Evolutionary conservation across 2,329 filamentous ascomycete species (phyloP).

Genomic region (Xylaria sp.): DNA sequence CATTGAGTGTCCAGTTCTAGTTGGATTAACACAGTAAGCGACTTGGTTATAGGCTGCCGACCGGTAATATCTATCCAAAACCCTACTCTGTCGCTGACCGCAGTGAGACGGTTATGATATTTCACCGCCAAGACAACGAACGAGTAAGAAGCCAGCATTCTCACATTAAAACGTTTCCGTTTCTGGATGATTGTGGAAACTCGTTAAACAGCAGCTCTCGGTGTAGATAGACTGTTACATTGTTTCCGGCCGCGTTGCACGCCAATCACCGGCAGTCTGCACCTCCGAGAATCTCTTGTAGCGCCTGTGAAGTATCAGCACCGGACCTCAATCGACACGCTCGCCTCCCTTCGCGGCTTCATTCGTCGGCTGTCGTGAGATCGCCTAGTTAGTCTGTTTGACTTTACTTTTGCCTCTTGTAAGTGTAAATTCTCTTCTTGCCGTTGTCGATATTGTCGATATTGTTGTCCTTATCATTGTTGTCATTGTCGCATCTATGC

Average conservation of each 20-base stretch:
- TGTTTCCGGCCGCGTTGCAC: slow-evolving; percentile 31
- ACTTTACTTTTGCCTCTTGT: slow-evolving; percentile 36
- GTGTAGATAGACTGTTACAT: slow-evolving; percentile 34
- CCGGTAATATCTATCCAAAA: slow-evolving; percentile 12
- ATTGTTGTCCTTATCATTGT: neutral
- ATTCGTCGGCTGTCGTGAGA: slow-evolving; percentile 36
- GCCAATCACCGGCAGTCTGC: slow-evolving; percentile 35
- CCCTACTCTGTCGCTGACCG: slow-evolving; percentile 4
- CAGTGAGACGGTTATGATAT: slow-evolving; percentile 9
- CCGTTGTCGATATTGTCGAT: neutral
- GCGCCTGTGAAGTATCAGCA: slow-evolving; percentile 28
- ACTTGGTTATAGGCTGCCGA: slow-evolving; percentile 5
- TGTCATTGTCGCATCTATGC: slow-evolving; percentile 13
- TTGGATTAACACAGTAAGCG: slow-evolving; percentile 3
- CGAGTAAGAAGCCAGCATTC: slow-evolving; percentile 30
- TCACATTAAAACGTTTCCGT: slow-evolving; percentile 10
- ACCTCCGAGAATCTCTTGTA: slow-evolving; percentile 30
- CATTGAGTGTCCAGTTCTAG: slow-evolving; percentile 3
- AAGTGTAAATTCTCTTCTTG: slow-evolving; percentile 39
- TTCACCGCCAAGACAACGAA: slow-evolving; percentile 30
- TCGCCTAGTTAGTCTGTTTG: slow-evolving; percentile 18
- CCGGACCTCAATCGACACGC: slow-evolving; percentile 36
- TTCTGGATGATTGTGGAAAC: slow-evolving; percentile 22
- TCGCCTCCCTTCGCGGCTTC: neutral
- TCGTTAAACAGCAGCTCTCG: slow-evolving; percentile 23